Conservation (phyloP, 192 early-diverging fungal genomes). For the Fimicolochytrium jonesii region DNA sequence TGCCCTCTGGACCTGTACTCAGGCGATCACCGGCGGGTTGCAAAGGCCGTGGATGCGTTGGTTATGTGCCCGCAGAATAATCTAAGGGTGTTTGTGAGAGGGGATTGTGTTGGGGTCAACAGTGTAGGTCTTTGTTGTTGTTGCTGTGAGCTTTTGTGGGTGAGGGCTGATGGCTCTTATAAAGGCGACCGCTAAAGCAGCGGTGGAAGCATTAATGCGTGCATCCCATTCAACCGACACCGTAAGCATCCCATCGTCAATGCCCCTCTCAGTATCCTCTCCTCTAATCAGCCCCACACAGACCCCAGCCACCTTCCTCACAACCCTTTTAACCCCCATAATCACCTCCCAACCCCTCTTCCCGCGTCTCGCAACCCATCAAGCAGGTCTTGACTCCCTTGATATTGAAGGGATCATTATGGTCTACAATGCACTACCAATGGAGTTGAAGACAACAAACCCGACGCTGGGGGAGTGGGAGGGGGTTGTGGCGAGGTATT, state of each 20-base stretch:
- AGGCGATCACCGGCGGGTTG: constrained; percentile 24
- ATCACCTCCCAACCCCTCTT: constrained; percentile 4
- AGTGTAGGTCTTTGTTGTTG: not conserved
- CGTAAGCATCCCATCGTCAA: too few species aligned
- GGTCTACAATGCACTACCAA: constrained; percentile 1
- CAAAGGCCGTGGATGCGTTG: constrained; percentile 36
- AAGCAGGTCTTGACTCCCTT: constrained; percentile 22
- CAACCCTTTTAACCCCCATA: too few species aligned
- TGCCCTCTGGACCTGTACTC: constrained; percentile 73
- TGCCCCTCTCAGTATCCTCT: too few species aligned
- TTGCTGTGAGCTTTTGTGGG: too few species aligned
- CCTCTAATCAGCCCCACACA: too few species aligned
- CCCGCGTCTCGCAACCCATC: constrained; percentile 2
- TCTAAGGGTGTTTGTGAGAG: constrained; percentile 49
- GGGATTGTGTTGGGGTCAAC: constrained; percentile 2
- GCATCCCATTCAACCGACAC: too few species aligned
- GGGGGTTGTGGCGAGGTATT: not conserved
- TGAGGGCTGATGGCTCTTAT: too few species aligned
- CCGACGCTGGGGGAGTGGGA: constrained; percentile 15
- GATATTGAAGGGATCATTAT: constrained; percentile 24
- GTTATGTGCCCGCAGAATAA: constrained; percentile 50
- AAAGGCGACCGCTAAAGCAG: too few species aligned
- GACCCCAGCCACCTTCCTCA: too few species aligned
- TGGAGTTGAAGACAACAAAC: not conserved
- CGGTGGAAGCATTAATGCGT: too few species aligned